Percentiles rank a stretch among this genome's conserved stretches.
phyloP scores from a whole-genome alignment of 805 yeast genomes.

The Suhomyces emberorum region DNA sequence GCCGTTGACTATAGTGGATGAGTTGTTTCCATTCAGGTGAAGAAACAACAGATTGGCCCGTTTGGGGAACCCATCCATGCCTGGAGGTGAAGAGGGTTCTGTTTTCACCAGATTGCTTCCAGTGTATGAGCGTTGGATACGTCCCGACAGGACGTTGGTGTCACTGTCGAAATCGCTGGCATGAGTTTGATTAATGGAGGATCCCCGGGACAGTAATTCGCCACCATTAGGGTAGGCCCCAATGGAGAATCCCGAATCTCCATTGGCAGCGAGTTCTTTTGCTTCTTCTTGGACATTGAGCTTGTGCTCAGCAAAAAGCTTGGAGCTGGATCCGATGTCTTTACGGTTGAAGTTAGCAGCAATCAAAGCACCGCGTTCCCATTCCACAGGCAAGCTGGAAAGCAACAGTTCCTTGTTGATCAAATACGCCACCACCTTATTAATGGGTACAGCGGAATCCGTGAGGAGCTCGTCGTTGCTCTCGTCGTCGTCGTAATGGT shows the following conservation, averaged over 20 bases:
- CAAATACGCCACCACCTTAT: slow-evolving; percentile 44
- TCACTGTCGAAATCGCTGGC: slow-evolving; percentile 24
- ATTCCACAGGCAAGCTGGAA: slow-evolving; percentile 39
- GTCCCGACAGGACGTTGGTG: slow-evolving; percentile 16
- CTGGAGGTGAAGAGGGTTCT: slow-evolving; percentile 5
- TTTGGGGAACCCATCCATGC: slow-evolving; percentile 11
- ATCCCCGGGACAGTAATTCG: background rate
- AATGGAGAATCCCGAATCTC: background rate
- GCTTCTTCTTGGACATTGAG: slow-evolving; percentile 9
- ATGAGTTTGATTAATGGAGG: slow-evolving; percentile 2
- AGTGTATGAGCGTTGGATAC: background rate
- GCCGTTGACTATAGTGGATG: slow-evolving; percentile 1
- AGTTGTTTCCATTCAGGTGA: background rate
- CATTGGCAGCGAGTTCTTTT: too few species aligned
- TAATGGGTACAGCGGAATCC: slow-evolving; percentile 37
- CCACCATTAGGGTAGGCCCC: background rate
- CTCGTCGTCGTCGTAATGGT: slow-evolving; percentile 7
- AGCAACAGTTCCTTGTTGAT: slow-evolving; percentile 39
- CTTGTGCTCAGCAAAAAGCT: slow-evolving; percentile 34
- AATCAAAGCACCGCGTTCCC: slow-evolving; percentile 43
- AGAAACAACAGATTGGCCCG: slow-evolving; percentile 17
- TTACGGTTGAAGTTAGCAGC: slow-evolving; percentile 35
- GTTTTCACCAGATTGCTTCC: slow-evolving; percentile 1
- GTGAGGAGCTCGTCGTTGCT: slow-evolving; percentile 1
- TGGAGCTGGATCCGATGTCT: slow-evolving; percentile 24